Base-by-base conservation (phyloP, 2,329 filamentous ascomycete genomes). In the Bipolaris oryzae region DNA sequence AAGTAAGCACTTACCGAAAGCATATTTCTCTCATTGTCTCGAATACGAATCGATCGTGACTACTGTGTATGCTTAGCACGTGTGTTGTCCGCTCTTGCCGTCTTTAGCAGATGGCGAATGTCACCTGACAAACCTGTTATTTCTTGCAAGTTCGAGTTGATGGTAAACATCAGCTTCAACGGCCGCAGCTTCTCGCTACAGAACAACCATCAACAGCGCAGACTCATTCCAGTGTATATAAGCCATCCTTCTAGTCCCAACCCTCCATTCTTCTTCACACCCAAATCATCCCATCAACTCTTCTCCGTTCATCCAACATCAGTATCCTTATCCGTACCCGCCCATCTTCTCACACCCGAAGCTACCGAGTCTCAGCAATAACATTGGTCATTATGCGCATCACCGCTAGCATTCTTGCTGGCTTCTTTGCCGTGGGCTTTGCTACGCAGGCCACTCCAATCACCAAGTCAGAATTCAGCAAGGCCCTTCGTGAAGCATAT, bases 41-140 rank as follows among this genome's bases (percentile, higher is more conserved):
- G 10, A n/a, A 11, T 10, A 7, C 5, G 11, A 23, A n/a, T 23
- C 1, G 0, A 3, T 10, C 15, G 3, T 18, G 13, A 13, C 38
- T 23, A 7, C 16, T 23, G 3, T 5, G 5, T 25, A 16, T 20
- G 85, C 88, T 34, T 87, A 87, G 63, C 75, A 81, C 55, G 60
- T 67, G 4, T 80, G 76, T 75, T 44, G 54, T 16, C 38, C 10
- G 11, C 15, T 23, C 21, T 28, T 45, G 7, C 55, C 23, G 3
- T 35, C n/a, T 39, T 50, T 3, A 16, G 18, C 5, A n/a, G 7
- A 41, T 21, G 0, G 18, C 18, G 16, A 16, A 7, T 11, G 33
- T 3, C 4, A 16, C 3, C 7, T 20, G 13, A n/a, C 5, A 15
- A 43, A 10, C 23, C 18, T 28, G 18, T 23, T 44, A 31, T 42